A percentile compares a stretch with the other conserved stretches of the same genome.
Conservation (phyloP, 352 stramenopile species). For the Sclerospora graminicola region DNA sequence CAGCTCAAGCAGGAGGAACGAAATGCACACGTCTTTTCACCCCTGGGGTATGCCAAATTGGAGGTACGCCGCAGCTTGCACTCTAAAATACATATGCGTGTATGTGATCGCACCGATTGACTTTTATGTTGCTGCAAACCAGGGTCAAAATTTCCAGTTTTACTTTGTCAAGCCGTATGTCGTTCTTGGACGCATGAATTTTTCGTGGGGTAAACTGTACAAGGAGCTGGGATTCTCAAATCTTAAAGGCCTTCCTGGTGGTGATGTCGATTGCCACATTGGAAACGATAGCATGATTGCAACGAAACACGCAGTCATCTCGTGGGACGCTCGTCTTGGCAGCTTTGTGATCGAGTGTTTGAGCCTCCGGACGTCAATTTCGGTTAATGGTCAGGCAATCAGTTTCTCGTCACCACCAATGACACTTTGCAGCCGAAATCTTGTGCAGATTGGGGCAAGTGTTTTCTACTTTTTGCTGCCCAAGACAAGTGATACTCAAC, state of each 20-base stretch:
- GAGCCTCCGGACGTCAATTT: slow-evolving; percentile 36
- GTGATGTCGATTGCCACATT: slow-evolving; percentile 58
- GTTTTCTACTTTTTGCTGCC: slow-evolving; percentile 74
- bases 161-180: slow-evolving; percentile 59
- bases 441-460: slow-evolving; percentile 60
- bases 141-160: slow-evolving; percentile 52
- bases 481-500: slow-evolving; percentile 12
- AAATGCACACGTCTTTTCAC: slow-evolving; percentile 11
- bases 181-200: slow-evolving; percentile 50
- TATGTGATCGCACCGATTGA: too few relatives aligned
- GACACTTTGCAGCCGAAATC: slow-evolving; percentile 33
- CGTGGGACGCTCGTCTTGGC: slow-evolving; percentile 32
- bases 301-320: slow-evolving; percentile 50
- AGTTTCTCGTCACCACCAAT: slow-evolving; percentile 35
- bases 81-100: too few relatives aligned
- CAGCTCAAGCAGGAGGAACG: slow-evolving; percentile 25
- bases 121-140: slow-evolving; percentile 2
- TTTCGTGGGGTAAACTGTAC: slow-evolving; percentile 53
- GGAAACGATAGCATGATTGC: slow-evolving; percentile 54
- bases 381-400: slow-evolving; percentile 56
- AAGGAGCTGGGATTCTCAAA: slow-evolving; percentile 31
- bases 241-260: slow-evolving; percentile 37
- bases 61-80: slow-evolving; percentile 27
- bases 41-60: slow-evolving; percentile 66
- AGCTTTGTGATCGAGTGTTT: slow-evolving; percentile 67